These are phyloP conservation scores for Wickerhamomyces mucosus DNA, from an alignment of 805 yeast species.

Conservation along the genomic window DNA sequence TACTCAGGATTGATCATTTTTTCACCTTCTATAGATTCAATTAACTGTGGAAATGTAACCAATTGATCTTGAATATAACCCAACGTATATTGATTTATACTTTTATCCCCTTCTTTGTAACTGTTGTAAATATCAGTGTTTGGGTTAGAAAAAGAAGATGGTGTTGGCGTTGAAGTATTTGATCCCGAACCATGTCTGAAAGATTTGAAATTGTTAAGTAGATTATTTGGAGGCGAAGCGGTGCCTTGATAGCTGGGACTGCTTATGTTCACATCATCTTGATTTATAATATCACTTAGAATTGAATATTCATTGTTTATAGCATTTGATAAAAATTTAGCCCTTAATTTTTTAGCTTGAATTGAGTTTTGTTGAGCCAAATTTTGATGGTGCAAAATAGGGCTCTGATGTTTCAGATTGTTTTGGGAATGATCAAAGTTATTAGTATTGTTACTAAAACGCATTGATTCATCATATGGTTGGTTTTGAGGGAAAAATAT, in stretches of 20 bases:
- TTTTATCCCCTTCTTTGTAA: constrained; percentile 41
- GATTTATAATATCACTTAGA: constrained; percentile 51
- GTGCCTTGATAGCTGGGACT: constrained; percentile 5
- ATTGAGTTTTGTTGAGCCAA: no score
- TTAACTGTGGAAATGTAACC: constrained; percentile 52
- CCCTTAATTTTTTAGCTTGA: constrained; percentile 16
- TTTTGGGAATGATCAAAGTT: no score
- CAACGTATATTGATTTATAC: constrained; percentile 59
- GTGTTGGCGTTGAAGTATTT: constrained; percentile 14
- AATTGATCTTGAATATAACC: constrained; percentile 36
- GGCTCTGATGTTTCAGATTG: no score
- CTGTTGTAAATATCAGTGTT: constrained; percentile 16
- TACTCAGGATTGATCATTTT: constrained; percentile 2
- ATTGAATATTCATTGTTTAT: constrained; percentile 68
- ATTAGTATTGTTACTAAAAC: no score
- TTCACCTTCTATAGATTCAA: constrained; percentile 20
- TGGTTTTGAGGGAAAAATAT: no score
- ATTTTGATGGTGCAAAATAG: no score
- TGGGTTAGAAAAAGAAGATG: constrained; percentile 4
- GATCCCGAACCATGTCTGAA: constrained; percentile 2
- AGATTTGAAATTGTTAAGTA: background rate
- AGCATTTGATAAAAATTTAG: constrained; percentile 55
- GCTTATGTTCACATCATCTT: constrained; percentile 15
- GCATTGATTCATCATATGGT: no score
- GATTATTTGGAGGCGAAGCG: constrained; percentile 7